Evolutionary conservation across 2,329 filamentous ascomycete species (phyloP).

Genomic region (Colletotrichum sp.): DNA sequence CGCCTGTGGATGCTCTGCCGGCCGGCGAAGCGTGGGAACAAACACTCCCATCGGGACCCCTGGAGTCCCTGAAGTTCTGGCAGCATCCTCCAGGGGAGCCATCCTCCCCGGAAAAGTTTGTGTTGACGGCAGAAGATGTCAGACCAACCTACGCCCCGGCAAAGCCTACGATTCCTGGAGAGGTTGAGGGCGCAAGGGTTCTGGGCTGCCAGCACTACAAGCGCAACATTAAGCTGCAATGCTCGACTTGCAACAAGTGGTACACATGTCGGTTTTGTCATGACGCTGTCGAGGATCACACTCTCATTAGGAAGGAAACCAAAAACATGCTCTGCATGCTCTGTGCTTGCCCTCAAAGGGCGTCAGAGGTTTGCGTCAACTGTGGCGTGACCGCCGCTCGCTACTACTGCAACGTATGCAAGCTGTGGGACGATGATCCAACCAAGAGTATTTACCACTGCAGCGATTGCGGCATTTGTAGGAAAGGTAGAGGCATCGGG

Average conservation of each 20-base stretch:
- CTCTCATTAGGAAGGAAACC: constrained; percentile 80
- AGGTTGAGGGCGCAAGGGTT: constrained; percentile 41
- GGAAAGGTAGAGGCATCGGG: constrained; percentile 86
- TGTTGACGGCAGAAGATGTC: constrained; percentile 65
- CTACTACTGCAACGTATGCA: constrained; percentile 95
- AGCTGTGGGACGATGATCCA: constrained; percentile 94
- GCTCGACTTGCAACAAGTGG: constrained; percentile 87
- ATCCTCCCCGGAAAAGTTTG: constrained; percentile 46
- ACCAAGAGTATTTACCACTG: constrained; percentile 96
- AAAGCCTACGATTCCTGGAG: constrained; percentile 50
- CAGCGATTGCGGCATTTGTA: constrained; percentile 92
- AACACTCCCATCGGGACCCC: constrained; percentile 45
- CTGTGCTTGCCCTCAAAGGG: constrained; percentile 84
- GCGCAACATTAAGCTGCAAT: constrained; percentile 95
- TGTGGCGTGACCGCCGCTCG: constrained; percentile 81
- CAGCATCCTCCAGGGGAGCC: constrained; percentile 50
- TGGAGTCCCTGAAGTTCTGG: constrained; percentile 66
- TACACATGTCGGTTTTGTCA: constrained; percentile 96
- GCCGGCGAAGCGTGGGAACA: constrained; percentile 38
- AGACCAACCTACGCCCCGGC: constrained; percentile 69
- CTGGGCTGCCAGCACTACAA: constrained; percentile 93
- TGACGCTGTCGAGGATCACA: constrained; percentile 80
- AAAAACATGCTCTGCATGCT: constrained; percentile 98
- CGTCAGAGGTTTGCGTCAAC: constrained; percentile 75
- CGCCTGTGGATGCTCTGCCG: constrained; percentile 5